phyloP scores from a whole-genome alignment of 2,329 filamentous ascomycete genomes.

The Aspergillus texensis region DNA sequence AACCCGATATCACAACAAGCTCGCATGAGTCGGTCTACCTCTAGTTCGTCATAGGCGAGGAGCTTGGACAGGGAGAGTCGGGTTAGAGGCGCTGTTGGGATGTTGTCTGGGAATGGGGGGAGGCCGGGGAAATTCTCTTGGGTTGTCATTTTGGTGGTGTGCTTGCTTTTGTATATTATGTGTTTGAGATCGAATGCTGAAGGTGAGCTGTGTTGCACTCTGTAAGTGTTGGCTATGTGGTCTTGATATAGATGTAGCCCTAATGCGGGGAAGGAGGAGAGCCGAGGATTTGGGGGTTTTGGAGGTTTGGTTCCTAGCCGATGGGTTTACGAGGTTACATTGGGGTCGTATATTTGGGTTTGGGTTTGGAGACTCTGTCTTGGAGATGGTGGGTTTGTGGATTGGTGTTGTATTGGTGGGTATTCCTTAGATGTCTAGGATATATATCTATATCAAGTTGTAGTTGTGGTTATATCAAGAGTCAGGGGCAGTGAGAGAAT shows the following conservation, averaged over 20 bases:
- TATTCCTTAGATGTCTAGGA: no score
- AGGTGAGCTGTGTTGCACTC: no score
- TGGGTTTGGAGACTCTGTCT: not conserved
- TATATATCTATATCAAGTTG: no score
- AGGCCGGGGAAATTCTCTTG: conserved; percentile 28
- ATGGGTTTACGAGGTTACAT: not conserved
- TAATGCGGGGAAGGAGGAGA: conserved; percentile 26
- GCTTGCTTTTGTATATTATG: not conserved
- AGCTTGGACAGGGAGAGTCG: conserved; percentile 45
- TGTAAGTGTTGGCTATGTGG: not conserved
- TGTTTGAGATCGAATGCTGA: not conserved
- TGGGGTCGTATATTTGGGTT: not conserved
- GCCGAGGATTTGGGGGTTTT: conserved; percentile 15
- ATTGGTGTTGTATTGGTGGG: not conserved
- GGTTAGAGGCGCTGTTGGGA: conserved; percentile 49
- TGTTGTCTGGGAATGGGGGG: conserved; percentile 46
- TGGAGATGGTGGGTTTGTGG: not conserved
- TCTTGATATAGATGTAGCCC: conserved; percentile 8
- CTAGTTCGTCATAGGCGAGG: conserved; percentile 35
- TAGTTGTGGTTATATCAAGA: no score
- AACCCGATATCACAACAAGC: conserved; percentile 57
- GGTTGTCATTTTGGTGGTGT: not conserved
- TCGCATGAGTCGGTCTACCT: conserved; percentile 39
- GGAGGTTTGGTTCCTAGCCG: not conserved
- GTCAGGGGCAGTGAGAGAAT: no score